These are phyloP conservation scores for Podospora bellae-mahoneyi DNA, from an alignment of 495 filamentous ascomycete species.

Conservation along the genomic window DNA sequence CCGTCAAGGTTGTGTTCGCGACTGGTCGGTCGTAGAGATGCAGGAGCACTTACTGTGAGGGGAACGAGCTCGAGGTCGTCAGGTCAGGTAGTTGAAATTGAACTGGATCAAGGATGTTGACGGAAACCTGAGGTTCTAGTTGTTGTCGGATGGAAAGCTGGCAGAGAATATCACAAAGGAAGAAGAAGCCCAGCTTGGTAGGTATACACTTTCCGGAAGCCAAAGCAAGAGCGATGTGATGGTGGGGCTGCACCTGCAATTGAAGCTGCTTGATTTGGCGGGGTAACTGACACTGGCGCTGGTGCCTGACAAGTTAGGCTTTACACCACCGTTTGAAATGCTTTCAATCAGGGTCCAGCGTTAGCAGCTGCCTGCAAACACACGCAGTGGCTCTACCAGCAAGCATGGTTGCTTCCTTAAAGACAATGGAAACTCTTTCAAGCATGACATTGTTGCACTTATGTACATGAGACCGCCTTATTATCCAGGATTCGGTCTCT, in stretches of 20 bases:
- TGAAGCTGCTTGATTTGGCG: slow-evolving; percentile 16
- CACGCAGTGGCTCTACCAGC: not conserved
- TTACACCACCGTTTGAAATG: not conserved
- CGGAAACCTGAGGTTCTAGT: not conserved
- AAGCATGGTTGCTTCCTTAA: not conserved
- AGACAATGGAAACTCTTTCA: not conserved
- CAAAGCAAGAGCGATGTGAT: slow-evolving; percentile 6
- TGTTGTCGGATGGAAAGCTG: not conserved
- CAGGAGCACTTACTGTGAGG: not conserved
- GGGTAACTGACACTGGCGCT: slow-evolving; percentile 8
- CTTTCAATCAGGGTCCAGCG: slow-evolving; percentile 5
- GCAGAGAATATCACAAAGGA: slow-evolving; percentile 8
- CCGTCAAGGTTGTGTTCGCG: not conserved
- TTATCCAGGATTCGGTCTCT: not conserved
- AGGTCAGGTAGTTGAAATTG: not conserved
- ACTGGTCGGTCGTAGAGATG: not conserved
- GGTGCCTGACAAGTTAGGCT: slow-evolving; percentile 18
- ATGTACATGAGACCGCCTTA: no score
- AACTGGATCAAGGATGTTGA: not conserved
- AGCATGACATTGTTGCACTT: not conserved
- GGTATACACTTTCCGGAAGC: not conserved
- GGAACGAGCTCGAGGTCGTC: not conserved
- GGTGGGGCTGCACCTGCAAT: slow-evolving; percentile 19
- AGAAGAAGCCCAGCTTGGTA: not conserved
- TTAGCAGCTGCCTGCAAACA: slow-evolving; percentile 4